Base-by-base conservation (phyloP, 176 grass and related monocot genomes). In the Coix lacrymajobi region DNA sequence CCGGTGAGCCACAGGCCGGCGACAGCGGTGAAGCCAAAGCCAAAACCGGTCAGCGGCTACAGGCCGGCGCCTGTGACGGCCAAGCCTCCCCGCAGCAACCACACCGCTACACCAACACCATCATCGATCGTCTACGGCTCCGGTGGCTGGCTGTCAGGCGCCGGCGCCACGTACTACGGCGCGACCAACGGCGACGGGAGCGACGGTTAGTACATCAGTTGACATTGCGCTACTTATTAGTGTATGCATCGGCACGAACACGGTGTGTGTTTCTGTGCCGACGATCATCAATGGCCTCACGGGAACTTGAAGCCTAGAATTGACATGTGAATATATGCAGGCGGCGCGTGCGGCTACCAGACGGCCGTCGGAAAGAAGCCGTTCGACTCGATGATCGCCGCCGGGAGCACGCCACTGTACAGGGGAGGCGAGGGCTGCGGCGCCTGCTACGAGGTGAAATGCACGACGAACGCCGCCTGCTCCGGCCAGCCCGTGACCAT, bases 121-220 rank as follows among this genome's bases (percentile, higher is more conserved):
- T 4, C 73, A 19, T 8, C 32, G 26, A 39, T 37, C 31, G 15
- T 40, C 63, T 84, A 80, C 17, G 82, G 38, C 57, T 71, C 79
- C 12, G 61, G 74, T 1, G 71, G 73, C 9, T 97, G 94, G 94
- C 72, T 84, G 31, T 61, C 77, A 1, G 75, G 78, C 17, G 94
- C 79, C 40, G 89, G 94, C 17, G 92, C 94, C 29, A 97, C 94
- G 4, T 97, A 93, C 58, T 97, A 97, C 78, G 94, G 94, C 25
- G 73, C 82, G 25, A 85, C 91, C 25, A 69, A 90, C 26, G 89
- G 94, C 80, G 94, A 91, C 11, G 94, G 94, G n/a, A 92, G 92
- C 45, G 92, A 97, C 38, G 94, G 94, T 89, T 20, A 52, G 87
- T 85, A 60, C 22, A 58, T 7, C 51, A 11, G 2, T 3, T 68